Base-by-base conservation (phyloP, 2,329 filamentous ascomycete species). In the Xylariaceae sp. region DNA sequence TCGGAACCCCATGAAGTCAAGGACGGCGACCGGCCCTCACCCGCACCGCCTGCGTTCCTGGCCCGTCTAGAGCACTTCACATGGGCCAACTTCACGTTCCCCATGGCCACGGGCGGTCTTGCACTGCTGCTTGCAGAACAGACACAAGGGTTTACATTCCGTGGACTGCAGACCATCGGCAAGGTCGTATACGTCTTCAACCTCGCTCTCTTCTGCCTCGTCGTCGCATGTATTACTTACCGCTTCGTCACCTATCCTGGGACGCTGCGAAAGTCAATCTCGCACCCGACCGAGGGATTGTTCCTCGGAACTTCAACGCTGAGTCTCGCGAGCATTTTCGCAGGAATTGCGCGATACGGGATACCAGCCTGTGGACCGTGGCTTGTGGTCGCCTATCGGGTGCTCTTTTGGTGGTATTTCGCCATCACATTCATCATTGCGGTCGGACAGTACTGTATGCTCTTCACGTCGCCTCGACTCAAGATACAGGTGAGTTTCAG, bases 121-220 rank as follows among this genome's bases (percentile, higher is more conserved):
- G 60, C 66, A 12, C 62, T 70, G 2, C 56, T 73, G 11, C 62
- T 73, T 19, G 54, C 64, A 3, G 56, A 66, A 24, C 60, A 67
- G 33, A 71, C 69, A 0, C 67, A 61, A 34, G 55, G 55, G 9
- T 56, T 52, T 39, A 44, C 39, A n/a, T 79, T 78, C 49, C 52
- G 53, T 0, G 74, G 74, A 16, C 65, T 79, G 13, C 61, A 68
- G 42, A 67, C 63, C 7, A 72, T 78, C 41, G 75, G 74, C 16
- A 70, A 72, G 19, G 50, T 71, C 43, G 64, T 77, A 47, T 78
- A 70, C 54, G 58, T 76, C 29, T 51, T 76, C 46, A 74, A 75
- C 51, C 60, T 78, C 4, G 48, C 73, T 44, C 56, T 72, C 41
- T 76, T 76, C 57, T 35, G 52, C 3, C 42, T 60, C 41, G 60